Evolutionary conservation across 306 rosid genomes (phyloP).

Genomic region (Myrica gale): DNA sequence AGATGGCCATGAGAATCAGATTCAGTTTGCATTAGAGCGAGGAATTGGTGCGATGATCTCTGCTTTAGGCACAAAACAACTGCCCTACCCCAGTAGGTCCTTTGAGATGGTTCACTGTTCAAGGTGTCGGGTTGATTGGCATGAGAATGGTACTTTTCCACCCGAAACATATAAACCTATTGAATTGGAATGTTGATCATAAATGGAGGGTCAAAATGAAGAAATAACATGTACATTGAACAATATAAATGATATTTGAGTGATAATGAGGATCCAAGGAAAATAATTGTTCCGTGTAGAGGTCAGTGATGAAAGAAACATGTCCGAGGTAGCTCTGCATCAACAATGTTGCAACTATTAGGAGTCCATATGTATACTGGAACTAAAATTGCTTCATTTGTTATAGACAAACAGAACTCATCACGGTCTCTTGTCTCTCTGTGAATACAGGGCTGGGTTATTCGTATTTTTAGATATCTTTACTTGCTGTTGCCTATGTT

Average conservation of each 20-base stretch:
- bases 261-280: background rate
- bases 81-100: slow-evolving; percentile 78
- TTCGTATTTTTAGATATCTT: background rate
- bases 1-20: slow-evolving; percentile 94
- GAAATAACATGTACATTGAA: background rate
- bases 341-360: background rate
- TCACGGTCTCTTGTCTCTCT: background rate
- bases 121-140: slow-evolving; percentile 88
- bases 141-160: slow-evolving; percentile 63
- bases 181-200: slow-evolving; percentile 10
- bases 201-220: background rate
- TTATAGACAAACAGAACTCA: background rate
- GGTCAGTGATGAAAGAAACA: background rate
- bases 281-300: background rate
- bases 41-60: slow-evolving; percentile 91
- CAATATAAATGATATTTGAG: background rate
- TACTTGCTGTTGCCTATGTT: background rate
- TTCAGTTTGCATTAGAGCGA: slow-evolving; percentile 90
- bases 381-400: background rate
- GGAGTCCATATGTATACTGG: background rate
- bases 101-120: slow-evolving; percentile 97
- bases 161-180: slow-evolving; percentile 21
- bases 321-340: background rate
- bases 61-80: slow-evolving; percentile 80
- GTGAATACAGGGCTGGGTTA: background rate